Evolutionary conservation across 176 grass and related monocot species (phyloP), one percentile per base, ranked within the genome.

Genomic region (Tuctoria greenei): DNA sequence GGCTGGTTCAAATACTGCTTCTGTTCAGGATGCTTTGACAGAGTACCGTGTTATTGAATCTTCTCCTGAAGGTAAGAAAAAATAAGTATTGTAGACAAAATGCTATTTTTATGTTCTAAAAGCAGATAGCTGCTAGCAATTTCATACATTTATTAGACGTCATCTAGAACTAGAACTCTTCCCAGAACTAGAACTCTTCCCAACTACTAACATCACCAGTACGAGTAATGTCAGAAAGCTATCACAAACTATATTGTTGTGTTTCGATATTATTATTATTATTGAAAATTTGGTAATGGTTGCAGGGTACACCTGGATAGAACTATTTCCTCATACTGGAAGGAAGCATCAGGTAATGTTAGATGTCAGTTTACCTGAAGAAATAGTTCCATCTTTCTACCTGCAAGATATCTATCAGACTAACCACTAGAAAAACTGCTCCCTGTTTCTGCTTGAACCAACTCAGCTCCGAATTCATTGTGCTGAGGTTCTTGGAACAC

Each of bases 281-380:
- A 66, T 62, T 78, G 54, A 35, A 73, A 25, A 61, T 73, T 71
- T 73, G 51, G 68, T 66, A 60, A 56, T 52, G 55, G 73, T 50
- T 90, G 54, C 44, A 98, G 95, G 89, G 28, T 88, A 76, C 61
- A 86, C 91, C 21, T 98, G 91, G 95, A 72, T 98, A 77, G 95
- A 94, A 64, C 62, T 98, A 61, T 91, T 84, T 71, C 95, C 91
- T 36, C 82, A 79, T 9, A 98, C 95, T 25, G 95, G 95, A 81
- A 91, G 95, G 89, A 98, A 94, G 88, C 95, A 98, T 84, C 95
- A 94, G 91, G 95, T 89, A 86, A 66, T 59, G 79, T 23, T 5
- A 42, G 31, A 40, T 63, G 34, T 26, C 42, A 40, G 16, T 81
- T 42, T 51, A 58, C 46, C 66, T 58, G 61, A 80, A 80, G 47